phyloP scores from a whole-genome alignment of 305 asterid species.

The Caryopteris hybrid region DNA sequence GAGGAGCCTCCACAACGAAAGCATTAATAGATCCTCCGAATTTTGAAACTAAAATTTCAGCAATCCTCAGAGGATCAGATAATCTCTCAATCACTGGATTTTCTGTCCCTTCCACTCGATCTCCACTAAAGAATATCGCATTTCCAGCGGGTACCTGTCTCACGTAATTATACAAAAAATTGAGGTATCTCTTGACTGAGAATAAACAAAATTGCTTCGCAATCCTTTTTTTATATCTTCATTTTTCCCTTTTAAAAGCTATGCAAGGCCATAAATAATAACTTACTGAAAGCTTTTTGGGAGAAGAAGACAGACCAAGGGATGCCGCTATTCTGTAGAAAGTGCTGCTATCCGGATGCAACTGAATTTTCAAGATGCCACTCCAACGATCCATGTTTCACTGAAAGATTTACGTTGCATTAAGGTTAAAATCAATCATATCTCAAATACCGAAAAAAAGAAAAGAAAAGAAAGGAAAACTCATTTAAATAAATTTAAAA shows the following conservation, averaged over 20 bases:
- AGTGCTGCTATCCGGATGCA: constrained; percentile 46
- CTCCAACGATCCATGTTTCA: constrained; percentile 85
- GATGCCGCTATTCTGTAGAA: constrained; percentile 80
- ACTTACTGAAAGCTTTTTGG: constrained; percentile 56
- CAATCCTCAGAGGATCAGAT: constrained; percentile 71
- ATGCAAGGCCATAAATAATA: background rate
- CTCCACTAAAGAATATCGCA: constrained; percentile 84
- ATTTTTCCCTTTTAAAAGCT: background rate
- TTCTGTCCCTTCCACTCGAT: constrained; percentile 66
- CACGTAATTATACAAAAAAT: constrained; percentile 6
- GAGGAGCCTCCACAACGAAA: constrained; percentile 79
- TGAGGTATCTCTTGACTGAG: background rate
- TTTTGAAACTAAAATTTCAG: constrained; percentile 73
- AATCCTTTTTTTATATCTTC: background rate
- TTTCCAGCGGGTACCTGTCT: constrained; percentile 81
- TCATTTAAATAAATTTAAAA: background rate
- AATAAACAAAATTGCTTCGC: background rate
- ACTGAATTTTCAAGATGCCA: constrained; percentile 65
- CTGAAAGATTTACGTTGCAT: constrained; percentile 8
- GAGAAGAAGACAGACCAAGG: constrained; percentile 57
- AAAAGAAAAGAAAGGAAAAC: too few relatives aligned
- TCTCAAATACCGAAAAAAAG: background rate
- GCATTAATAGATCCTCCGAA: constrained; percentile 79
- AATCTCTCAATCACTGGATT: constrained; percentile 83
- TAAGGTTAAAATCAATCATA: constrained; percentile 1